Evolutionary conservation across 2,329 filamentous ascomycete genomes (phyloP), one percentile per base, ranked within the genome.

Genomic region (Aspergillus viridinutans): DNA sequence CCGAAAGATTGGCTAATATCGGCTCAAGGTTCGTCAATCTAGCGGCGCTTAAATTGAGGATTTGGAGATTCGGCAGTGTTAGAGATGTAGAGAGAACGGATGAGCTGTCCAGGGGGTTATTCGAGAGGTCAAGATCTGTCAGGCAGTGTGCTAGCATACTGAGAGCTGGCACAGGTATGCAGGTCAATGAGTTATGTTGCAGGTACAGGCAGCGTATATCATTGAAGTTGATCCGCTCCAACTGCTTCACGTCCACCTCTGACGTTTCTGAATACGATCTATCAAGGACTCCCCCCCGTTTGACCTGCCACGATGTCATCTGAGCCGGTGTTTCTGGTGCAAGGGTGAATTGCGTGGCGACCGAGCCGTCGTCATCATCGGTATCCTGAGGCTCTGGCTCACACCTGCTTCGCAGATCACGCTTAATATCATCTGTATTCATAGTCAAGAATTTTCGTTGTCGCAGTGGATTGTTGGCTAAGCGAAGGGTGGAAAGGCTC

Each of bases 391-490:
- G 73, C 64, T 57, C 82, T 69, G 21, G 89, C 84, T 69, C 86
- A 83, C 59, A 76, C 26, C 90, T 84, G 38, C 81, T 81, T 21
- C 83, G 82, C 47, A 97, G 76, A 47, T 87, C 85, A 45, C 84
- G 83, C 73, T 96, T 96, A 60, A 97, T 78, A 54, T 94, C 89
- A 14, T 91, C 89, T 0, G 90, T 92, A 23, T 83, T 83, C 76
- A 95, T 90, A 0, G 85, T 88, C 14, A 92, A 79, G 64, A 94
- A 91, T 70, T 92, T 96, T 70, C 89, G 92, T 70, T 97, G 92
- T 14, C 90, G 83, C 14, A 99, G 78, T 0, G 94, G 94, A 67
- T 99, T 99, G n/a, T 91, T 92, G 47, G 86, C 87, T 32, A 99
- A 79, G 4, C 87, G 85, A 45, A 97, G 82, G 69, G 87, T 87